A percentile compares a stretch with the other conserved stretches of the same genome.
Conservation (phyloP, 2,329 filamentous ascomycete species). For the Lecanoromycetidae sp. region DNA sequence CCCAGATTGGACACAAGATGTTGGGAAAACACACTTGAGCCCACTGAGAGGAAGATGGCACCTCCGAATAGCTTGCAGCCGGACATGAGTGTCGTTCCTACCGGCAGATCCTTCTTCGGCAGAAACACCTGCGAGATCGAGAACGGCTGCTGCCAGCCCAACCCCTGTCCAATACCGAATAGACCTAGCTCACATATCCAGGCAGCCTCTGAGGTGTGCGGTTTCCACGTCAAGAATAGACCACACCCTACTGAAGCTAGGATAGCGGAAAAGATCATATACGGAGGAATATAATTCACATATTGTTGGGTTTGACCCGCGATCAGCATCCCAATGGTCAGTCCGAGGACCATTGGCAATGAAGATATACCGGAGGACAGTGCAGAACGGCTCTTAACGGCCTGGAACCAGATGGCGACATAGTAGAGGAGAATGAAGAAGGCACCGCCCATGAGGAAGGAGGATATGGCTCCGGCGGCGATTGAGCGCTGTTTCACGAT, state of each 20-base stretch:
- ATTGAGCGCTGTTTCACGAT: constrained; percentile 28
- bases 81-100: background rate
- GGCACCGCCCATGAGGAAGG: constrained; percentile 5
- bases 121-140: constrained; percentile 16
- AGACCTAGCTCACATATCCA: constrained; percentile 32
- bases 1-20: background rate
- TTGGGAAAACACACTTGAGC: background rate
- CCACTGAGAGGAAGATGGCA: constrained; percentile 5
- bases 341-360: constrained; percentile 28
- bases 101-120: constrained; percentile 11
- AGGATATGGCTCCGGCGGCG: background rate
- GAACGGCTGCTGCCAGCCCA: constrained; percentile 13
- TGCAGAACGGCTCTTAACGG: constrained; percentile 30
- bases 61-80: background rate
- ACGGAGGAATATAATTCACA: constrained; percentile 25
- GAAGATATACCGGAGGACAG: constrained; percentile 25
- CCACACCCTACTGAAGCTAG: constrained; percentile 28
- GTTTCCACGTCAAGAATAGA: constrained; percentile 25
- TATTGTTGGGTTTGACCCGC: constrained; percentile 17
- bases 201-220: constrained; percentile 10
- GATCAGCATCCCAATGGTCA: constrained; percentile 19
- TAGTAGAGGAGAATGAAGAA: constrained; percentile 20
- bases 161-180: constrained; percentile 20
- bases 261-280: constrained; percentile 24
- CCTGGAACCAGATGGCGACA: constrained; percentile 30